These are phyloP conservation scores for Clitopilus passeckerianus DNA, from an alignment of 768 basidiomycete species.

Conservation along the genomic window DNA sequence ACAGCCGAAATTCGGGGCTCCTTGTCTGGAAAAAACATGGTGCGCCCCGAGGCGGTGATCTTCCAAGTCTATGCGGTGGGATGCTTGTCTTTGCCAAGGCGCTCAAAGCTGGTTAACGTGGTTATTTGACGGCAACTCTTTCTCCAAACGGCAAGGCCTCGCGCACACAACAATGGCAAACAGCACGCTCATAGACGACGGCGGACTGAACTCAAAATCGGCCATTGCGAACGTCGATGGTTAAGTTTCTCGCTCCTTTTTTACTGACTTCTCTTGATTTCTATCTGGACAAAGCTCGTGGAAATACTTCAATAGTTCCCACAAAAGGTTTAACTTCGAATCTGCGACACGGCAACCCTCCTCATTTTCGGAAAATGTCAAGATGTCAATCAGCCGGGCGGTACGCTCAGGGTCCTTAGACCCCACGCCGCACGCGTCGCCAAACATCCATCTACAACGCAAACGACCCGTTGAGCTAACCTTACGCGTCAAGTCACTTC, in stretches of 20 bases:
- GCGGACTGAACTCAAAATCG: too few relatives aligned
- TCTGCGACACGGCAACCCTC: neutral
- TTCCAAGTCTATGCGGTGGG: neutral
- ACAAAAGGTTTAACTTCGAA: neutral
- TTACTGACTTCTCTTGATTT: too few relatives aligned
- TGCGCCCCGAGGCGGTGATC: neutral
- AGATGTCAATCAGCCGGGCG: neutral
- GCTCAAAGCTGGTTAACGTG: too few relatives aligned
- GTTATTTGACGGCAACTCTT: too few relatives aligned
- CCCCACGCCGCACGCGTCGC: neutral
- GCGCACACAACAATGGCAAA: too few relatives aligned
- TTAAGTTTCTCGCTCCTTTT: too few relatives aligned
- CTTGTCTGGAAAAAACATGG: neutral
- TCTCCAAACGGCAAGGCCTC: too few relatives aligned
- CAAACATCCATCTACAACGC: neutral
- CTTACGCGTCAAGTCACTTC: neutral
- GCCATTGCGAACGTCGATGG: too few relatives aligned
- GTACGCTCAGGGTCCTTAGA: neutral
- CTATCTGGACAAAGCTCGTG: too few relatives aligned
- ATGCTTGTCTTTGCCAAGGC: too few relatives aligned
- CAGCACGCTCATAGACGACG: too few relatives aligned
- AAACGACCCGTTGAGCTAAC: neutral
- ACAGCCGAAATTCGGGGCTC: neutral
- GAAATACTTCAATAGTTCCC: neutral
- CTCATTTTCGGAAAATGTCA: neutral